phyloP scores from a whole-genome alignment of 1,284 basidiomycete species.

The Sporisorium scitamineum region DNA sequence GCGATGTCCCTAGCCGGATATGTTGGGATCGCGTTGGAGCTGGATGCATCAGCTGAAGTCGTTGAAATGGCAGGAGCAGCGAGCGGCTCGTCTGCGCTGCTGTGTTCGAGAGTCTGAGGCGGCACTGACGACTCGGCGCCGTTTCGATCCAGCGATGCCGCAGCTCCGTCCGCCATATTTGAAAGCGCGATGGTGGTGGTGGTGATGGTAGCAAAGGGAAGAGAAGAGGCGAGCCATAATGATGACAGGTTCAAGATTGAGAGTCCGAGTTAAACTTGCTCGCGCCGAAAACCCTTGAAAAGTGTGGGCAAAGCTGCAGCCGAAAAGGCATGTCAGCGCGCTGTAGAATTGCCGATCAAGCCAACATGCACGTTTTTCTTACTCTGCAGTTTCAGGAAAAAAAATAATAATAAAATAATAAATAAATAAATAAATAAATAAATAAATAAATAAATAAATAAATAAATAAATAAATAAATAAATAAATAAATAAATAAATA shows the following conservation, averaged over 20 bases:
- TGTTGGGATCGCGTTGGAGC: slow-evolving; percentile 13
- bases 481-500: no score
- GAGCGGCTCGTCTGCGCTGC: background rate
- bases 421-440: no score
- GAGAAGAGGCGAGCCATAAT: background rate
- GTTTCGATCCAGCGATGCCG: background rate
- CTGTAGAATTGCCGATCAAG: background rate
- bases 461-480: no score
- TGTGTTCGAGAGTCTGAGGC: background rate
- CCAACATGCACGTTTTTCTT: background rate
- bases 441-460: no score
- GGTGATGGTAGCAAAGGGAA: background rate
- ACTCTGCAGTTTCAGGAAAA: background rate
- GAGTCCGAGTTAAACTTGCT: background rate
- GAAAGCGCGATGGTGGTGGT: background rate
- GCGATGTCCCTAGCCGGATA: slow-evolving; percentile 20
- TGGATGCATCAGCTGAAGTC: background rate
- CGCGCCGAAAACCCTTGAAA: background rate
- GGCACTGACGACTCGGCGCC: background rate
- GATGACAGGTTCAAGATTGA: background rate
- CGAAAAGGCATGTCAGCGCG: background rate
- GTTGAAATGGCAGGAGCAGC: slow-evolving; percentile 11
- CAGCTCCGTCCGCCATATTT: background rate
- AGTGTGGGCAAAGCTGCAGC: background rate
- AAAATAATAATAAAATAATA: background rate